phyloP scores from a whole-genome alignment of 2,329 filamentous ascomycete species.

The Colletotrichum neosansevieriae region DNA sequence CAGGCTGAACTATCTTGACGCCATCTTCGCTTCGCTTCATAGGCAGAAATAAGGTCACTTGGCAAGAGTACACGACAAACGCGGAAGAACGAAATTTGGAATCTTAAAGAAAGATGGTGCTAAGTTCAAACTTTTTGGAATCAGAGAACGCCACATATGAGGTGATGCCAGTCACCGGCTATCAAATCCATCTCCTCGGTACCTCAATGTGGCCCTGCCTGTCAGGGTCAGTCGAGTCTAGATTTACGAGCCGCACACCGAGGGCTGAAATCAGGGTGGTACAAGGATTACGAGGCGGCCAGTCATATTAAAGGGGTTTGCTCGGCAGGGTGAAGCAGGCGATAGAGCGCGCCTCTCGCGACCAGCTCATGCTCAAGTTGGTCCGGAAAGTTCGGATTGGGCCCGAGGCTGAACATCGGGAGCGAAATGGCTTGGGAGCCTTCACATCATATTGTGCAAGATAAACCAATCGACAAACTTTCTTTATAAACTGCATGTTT shows the following conservation, averaged over 20 bases:
- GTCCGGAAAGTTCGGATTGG: neutral
- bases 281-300: constrained; percentile 6
- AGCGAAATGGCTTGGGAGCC: constrained; percentile 14
- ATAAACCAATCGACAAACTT: constrained; percentile 19
- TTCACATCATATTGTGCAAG: neutral
- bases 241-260: neutral
- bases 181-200: constrained; percentile 9
- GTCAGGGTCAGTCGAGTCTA: constrained; percentile 6
- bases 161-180: constrained; percentile 2
- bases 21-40: neutral
- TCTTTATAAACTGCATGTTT: constrained; percentile 22
- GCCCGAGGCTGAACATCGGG: constrained; percentile 15
- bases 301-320: constrained; percentile 3
- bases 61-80: constrained; percentile 13
- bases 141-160: neutral
- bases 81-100: neutral
- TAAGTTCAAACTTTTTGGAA: neutral
- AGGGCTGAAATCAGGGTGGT: neutral
- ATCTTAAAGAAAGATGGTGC: neutral
- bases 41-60: neutral
- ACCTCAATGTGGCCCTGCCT: neutral
- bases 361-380: neutral
- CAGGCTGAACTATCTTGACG: neutral
- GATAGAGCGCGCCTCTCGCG: neutral
- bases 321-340: neutral